These are phyloP conservation scores for Colletotrichum truncatum DNA, from an alignment of 2,329 filamentous ascomycete species.

Conservation along the genomic window DNA sequence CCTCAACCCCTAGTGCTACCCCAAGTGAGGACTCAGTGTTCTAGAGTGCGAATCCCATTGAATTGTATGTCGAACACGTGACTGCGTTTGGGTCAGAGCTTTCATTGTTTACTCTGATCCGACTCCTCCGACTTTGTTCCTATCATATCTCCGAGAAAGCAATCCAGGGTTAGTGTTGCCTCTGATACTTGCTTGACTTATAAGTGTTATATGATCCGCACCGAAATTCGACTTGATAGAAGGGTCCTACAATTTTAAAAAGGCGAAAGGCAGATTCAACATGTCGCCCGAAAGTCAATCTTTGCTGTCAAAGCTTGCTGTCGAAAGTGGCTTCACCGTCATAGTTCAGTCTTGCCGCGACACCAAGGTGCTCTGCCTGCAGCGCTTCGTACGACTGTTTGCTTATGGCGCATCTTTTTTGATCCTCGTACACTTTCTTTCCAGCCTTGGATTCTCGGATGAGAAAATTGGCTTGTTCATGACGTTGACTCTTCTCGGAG, in stretches of 20 bases:
- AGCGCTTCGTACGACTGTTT: slow-evolving; percentile 69
- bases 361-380: slow-evolving; percentile 65
- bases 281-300: slow-evolving; percentile 9
- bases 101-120: background rate
- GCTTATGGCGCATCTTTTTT: slow-evolving; percentile 69
- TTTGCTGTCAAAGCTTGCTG: slow-evolving; percentile 26
- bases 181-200: background rate
- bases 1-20: background rate
- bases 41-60: too few relatives aligned
- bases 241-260: background rate
- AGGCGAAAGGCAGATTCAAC: background rate
- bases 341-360: slow-evolving; percentile 54
- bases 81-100: background rate
- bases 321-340: slow-evolving; percentile 56
- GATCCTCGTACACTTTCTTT: slow-evolving; percentile 65
- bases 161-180: background rate
- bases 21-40: slow-evolving; percentile 8
- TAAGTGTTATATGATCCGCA: background rate
- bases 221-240: background rate
- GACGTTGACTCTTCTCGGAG: slow-evolving; percentile 70
- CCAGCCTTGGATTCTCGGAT: slow-evolving; percentile 58
- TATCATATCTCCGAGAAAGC: slow-evolving; percentile 23
- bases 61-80: background rate
- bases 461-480: slow-evolving; percentile 69
- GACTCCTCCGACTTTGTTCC: slow-evolving; percentile 8